Base-by-base conservation (phyloP, 495 filamentous ascomycete genomes). In the Bombardia bombarda region DNA sequence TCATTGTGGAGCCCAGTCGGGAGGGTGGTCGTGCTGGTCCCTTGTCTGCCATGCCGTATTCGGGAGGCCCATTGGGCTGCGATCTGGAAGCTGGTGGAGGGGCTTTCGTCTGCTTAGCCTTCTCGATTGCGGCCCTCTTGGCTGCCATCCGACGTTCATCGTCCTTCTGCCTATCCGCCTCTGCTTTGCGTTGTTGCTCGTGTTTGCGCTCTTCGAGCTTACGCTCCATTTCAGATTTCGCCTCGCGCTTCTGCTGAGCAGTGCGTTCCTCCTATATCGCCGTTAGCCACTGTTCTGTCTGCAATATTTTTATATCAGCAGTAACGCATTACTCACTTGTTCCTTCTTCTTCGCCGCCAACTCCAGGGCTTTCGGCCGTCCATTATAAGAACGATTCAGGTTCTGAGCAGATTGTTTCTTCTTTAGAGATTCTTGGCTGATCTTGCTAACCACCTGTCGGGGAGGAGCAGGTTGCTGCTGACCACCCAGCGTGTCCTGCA, bases 61-160 rank as follows among this genome's bases (percentile, higher is more conserved):
- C 68, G 3, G 68, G 67, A 13, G 66, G 65, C 0, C 68, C 70
- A 40, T 66, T 68, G 9, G 70, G 69, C 48, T 75, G 70, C 17
- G 63, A 57, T 39, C 74, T 63, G 10, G 54, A 55, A 6, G 73
- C 68, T 7, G 74, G 73, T 5, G 74, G 74, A 16, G 74, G 74
- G 2, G 74, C 69, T 49, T 64, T 61, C 2, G 69, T 74, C 43
- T 68, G 66, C 50, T 78, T 78, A 13, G 74, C 74, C 49, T 65
- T 84, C 37, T 86, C 81, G 43, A 85, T 82, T 49, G 82, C 84
- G 5, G 83, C 84, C 57, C 83, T 87, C 62, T 83, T 89, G 60
- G 64, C 48, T 30, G 46, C 45, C 28, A 67, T 68, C 37, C 65
- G 60, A n/a, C 62, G 60, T 32, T 73, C 64, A 40, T 72, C 67